Evolutionary conservation across 805 yeast species (phyloP).

Genomic region (Cyberlindnera veronae): DNA sequence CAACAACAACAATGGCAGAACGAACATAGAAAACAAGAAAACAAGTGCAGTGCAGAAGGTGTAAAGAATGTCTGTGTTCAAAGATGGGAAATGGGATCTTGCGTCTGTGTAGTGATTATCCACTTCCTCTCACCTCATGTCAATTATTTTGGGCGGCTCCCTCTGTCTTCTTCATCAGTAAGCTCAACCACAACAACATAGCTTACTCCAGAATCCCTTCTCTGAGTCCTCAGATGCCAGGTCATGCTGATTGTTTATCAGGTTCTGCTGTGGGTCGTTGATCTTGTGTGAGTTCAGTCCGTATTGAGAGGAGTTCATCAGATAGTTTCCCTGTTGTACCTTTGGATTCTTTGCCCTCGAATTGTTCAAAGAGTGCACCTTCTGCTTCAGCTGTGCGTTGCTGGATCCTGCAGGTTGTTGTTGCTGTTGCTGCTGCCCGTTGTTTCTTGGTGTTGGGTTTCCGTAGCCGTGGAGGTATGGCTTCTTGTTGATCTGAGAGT

Average conservation of each 20-base stretch:
- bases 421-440: no score
- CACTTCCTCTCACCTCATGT: not conserved
- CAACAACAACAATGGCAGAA: no score
- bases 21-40: no score
- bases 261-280: conserved; percentile 25
- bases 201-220: conserved; percentile 26
- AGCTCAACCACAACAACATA: conserved; percentile 25
- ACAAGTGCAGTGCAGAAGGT: no score
- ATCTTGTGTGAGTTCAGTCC: conserved; percentile 24
- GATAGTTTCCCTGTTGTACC: conserved; percentile 21
- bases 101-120: no score
- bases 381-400: conserved; percentile 21
- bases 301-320: conserved; percentile 27
- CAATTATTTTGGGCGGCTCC: not conserved
- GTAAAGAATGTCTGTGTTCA: no score
- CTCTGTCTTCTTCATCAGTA: not conserved
- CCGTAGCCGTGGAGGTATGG: conserved; percentile 96
- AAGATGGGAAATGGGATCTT: no score
- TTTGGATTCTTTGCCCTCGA: conserved; percentile 29
- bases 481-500: conserved; percentile 79
- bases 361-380: conserved; percentile 28
- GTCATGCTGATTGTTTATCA: conserved; percentile 25
- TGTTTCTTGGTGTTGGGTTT: conserved; percentile 70
- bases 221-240: conserved; percentile 20
- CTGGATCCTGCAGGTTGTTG: conserved; percentile 13